Base-by-base conservation (phyloP, 2,329 filamentous ascomycete species). In the Aspergillus fischeri region DNA sequence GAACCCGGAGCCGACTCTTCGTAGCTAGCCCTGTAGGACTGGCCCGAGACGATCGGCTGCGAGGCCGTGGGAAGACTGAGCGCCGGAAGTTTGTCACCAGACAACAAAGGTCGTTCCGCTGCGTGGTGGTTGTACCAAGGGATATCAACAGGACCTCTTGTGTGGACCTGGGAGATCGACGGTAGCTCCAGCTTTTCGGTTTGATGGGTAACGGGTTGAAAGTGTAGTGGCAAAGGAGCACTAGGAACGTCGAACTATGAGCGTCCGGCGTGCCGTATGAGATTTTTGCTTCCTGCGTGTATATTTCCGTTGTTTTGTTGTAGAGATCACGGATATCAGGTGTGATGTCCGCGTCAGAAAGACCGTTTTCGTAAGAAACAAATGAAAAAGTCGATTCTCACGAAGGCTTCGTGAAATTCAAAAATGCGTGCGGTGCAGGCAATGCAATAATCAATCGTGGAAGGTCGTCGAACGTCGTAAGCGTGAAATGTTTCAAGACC, bases 141-240 rank as follows among this genome's bases (percentile, higher is more conserved):
- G 65, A 83, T 81, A 78, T 92, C 88, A 77, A 84, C 82, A 73
- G 83, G 82, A 81, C 87, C 88, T 85, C 89, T 87, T 84, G 87
- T 85, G 78, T 90, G 87, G 80, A 90, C 85, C 81, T 90, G 87
- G 73, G 89, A 89, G 73, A 92, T 89, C 79, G 90, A 90, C 80
- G 90, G 89, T 77, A 92, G 86, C 90, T 92, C 91, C 91, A 95
- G 91, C 83, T 92, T 94, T 88, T 85, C 90, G 90, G 86, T 88
- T 85, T 80, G 73, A 66, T 60, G 60, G 57, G 67, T 69, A 69
- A 63, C 63, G 70, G 65, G 59, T 68, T 66, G 61, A 65, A 65
- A 55, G 65, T 14, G 60, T 53, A 48, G 53, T 53, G 56, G 57
- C 52, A 50, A 57, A 60, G 45, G 9, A 53, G 47, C 50, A 24